Conservation (phyloP, 2,329 filamentous ascomycete species). For the Colletotrichum somersetense region DNA sequence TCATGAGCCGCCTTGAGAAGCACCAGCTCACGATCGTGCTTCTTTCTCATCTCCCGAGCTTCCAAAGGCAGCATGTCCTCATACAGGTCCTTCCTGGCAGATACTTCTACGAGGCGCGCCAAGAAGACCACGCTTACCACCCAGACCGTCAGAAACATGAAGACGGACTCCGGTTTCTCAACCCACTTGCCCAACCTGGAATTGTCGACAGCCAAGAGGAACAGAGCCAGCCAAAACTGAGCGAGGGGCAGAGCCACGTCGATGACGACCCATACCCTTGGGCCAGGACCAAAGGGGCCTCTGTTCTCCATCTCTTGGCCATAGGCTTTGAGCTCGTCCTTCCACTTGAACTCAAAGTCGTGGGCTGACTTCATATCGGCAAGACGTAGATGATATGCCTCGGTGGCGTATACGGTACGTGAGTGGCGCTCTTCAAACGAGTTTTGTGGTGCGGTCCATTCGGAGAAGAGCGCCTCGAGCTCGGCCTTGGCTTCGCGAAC, state of each 20-base stretch:
- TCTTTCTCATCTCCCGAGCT: slow-evolving; percentile 34
- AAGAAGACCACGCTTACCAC: not conserved
- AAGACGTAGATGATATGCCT: slow-evolving; percentile 30
- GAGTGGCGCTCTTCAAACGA: slow-evolving; percentile 35
- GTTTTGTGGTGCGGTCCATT: slow-evolving; percentile 19
- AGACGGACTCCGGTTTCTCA: not conserved
- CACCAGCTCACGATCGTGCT: slow-evolving; percentile 35
- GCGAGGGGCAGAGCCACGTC: slow-evolving; percentile 11
- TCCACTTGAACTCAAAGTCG: slow-evolving; percentile 36
- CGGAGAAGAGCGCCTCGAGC: slow-evolving; percentile 22
- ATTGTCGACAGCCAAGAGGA: not conserved
- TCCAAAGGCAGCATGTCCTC: slow-evolving; percentile 26
- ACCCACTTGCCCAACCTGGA: slow-evolving; percentile 3
- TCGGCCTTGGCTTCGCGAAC: slow-evolving; percentile 29
- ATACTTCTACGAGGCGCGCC: not conserved
- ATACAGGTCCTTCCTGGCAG: slow-evolving; percentile 27
- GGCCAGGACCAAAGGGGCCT: slow-evolving; percentile 14
- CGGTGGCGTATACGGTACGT: slow-evolving; percentile 28
- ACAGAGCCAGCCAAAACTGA: not conserved
- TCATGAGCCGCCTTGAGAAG: slow-evolving; percentile 32
- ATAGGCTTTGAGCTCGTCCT: slow-evolving; percentile 25
- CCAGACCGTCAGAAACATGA: slow-evolving; percentile 2
- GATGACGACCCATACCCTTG: slow-evolving; percentile 21
- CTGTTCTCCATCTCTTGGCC: slow-evolving; percentile 20
- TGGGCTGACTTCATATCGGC: slow-evolving; percentile 31